Evolutionary conservation across 2,329 filamentous ascomycete genomes (phyloP).

Genomic region (Reticulascus tulasneorum): DNA sequence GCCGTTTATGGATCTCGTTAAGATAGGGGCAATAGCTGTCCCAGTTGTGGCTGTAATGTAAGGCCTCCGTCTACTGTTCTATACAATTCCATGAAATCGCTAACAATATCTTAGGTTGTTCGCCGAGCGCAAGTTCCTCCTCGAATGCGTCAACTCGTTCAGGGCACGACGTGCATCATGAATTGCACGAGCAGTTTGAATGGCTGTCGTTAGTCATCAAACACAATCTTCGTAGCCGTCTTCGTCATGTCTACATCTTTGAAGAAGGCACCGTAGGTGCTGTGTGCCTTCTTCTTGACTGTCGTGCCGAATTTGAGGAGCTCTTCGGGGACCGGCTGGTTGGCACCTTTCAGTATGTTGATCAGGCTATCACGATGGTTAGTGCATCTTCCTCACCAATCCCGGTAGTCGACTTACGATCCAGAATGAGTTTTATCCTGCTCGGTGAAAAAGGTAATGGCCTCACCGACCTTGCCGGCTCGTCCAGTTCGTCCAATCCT

Average conservation of each 20-base stretch:
- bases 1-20: conserved; percentile 35
- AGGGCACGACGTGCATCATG: conserved; percentile 21
- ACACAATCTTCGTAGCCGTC: conserved; percentile 87
- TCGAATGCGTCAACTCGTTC: conserved; percentile 45
- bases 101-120: conserved; percentile 37
- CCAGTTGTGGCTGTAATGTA: conserved; percentile 56
- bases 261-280: conserved; percentile 92
- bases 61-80: conserved; percentile 25
- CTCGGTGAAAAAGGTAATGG: conserved; percentile 92
- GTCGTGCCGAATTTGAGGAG: conserved; percentile 95
- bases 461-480: conserved; percentile 82
- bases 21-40: conserved; percentile 45
- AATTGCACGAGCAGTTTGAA: conserved; percentile 6
- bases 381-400: too few species aligned
- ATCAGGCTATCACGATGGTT: conserved; percentile 58
- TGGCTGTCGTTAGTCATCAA: conserved; percentile 50
- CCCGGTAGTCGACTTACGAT: conserved; percentile 59
- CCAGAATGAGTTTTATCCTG: conserved; percentile 90
- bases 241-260: conserved; percentile 83
- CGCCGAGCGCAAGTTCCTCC: conserved; percentile 51
- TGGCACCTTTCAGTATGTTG: conserved; percentile 91
- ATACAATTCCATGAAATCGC: conserved; percentile 7
- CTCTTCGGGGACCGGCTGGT: conserved; percentile 84
- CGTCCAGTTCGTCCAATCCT: conserved; percentile 93
- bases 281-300: conserved; percentile 98